Percentiles rank a stretch among this genome's conserved stretches.
These are phyloP conservation scores for Coemansia sp. DNA, from an alignment of 192 early-diverging fungal genomes.

Conservation along the genomic window DNA sequence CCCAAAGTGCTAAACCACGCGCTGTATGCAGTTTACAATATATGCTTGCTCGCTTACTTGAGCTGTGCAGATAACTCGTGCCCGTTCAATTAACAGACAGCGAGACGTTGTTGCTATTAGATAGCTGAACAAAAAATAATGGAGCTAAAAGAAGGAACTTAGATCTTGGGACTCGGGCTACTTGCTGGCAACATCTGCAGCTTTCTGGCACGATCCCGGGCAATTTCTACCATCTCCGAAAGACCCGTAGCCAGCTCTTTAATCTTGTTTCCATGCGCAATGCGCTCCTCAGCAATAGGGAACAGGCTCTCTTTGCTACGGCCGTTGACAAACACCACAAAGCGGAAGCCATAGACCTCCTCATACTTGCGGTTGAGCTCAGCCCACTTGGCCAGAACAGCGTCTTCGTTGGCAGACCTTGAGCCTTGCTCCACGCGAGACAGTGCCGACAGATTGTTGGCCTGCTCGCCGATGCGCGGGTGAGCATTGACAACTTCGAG, in stretches of 20 bases:
- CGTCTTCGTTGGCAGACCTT: constrained; percentile 60
- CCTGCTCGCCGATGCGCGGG: constrained; percentile 82
- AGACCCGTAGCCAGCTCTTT: constrained; percentile 75
- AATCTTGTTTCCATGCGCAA: constrained; percentile 64
- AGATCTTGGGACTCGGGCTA: constrained; percentile 34
- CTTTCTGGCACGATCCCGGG: constrained; percentile 78
- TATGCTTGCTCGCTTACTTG: background rate
- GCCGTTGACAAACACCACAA: constrained; percentile 83
- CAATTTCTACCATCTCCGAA: constrained; percentile 81
- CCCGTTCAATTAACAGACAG: background rate
- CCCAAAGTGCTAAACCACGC: constrained; percentile 18
- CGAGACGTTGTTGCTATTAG: background rate
- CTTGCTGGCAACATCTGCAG: constrained; percentile 30
- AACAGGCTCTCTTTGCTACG: constrained; percentile 75
- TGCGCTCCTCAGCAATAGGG: constrained; percentile 72
- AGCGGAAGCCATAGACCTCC: constrained; percentile 77
- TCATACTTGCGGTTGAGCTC: constrained; percentile 72
- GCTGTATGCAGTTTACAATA: background rate
- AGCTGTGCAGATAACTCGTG: background rate
- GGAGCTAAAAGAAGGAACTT: background rate
- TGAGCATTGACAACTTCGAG: constrained; percentile 88
- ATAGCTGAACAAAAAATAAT: background rate
- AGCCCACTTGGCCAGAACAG: constrained; percentile 63
- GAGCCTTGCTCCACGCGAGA: constrained; percentile 73
- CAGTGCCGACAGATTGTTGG: constrained; percentile 69